These are phyloP conservation scores for Grosmannia penicillata DNA, from an alignment of 2,329 filamentous ascomycete species.

Conservation along the genomic window DNA sequence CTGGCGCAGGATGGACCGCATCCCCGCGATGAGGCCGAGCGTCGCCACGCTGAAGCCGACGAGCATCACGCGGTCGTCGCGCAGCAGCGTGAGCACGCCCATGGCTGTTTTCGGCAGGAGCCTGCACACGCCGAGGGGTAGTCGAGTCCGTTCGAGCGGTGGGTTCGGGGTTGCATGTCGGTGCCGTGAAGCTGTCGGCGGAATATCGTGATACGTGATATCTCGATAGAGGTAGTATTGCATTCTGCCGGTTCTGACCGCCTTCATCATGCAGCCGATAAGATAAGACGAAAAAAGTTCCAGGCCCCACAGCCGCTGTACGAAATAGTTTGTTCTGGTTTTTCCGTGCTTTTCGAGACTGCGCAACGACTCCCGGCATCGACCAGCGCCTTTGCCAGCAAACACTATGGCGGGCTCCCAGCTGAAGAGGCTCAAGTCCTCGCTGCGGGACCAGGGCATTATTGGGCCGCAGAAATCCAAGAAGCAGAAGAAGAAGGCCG, in stretches of 20 bases:
- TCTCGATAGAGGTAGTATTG: too few species aligned
- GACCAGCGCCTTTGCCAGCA: not conserved
- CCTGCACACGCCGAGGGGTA: too few species aligned
- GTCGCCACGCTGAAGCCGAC: constrained; percentile 42
- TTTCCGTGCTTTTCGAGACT: too few species aligned
- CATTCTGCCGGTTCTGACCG: constrained; percentile 16
- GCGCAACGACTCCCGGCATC: not conserved
- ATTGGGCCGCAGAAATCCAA: constrained; percentile 88
- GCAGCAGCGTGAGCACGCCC: constrained; percentile 23
- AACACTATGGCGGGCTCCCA: constrained; percentile 79
- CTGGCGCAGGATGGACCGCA: constrained; percentile 41
- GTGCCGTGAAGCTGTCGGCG: too few species aligned
- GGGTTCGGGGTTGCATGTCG: too few species aligned
- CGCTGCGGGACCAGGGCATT: constrained; percentile 76
- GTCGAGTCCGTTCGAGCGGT: too few species aligned
- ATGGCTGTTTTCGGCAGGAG: constrained; percentile 19
- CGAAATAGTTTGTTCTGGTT: constrained; percentile 1
- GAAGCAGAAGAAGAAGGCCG: constrained; percentile 71
- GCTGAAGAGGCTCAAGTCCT: constrained; percentile 87
- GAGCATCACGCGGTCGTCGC: constrained; percentile 36
- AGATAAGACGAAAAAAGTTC: constrained; percentile 15
- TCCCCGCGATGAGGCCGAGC: constrained; percentile 39
- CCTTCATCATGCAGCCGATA: constrained; percentile 12
- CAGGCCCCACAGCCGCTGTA: constrained; percentile 2
- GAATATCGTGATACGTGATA: too few species aligned